A percentile compares a stretch with the other conserved stretches of the same genome.
These are phyloP conservation scores for Smittium culicis DNA, from an alignment of 371 early-diverging fungal species.

Conservation along the genomic window DNA sequence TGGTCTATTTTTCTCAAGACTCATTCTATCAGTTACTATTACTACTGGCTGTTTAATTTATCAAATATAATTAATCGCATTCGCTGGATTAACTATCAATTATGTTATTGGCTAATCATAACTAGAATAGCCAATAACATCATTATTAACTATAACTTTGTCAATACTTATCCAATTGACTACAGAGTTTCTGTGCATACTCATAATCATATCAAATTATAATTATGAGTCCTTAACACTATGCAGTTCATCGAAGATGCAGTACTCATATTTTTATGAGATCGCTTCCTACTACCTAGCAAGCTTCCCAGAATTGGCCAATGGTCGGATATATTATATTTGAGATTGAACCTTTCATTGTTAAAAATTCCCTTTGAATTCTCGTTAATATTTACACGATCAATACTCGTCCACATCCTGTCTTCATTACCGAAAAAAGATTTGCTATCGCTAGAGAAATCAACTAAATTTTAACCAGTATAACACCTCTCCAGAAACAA, in stretches of 20 bases:
- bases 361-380: background rate
- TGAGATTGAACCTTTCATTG: background rate
- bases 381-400: background rate
- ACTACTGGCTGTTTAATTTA: no score
- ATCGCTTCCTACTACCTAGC: background rate
- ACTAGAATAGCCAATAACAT: no score
- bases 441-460: background rate
- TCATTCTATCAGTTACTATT: no score
- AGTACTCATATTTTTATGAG: background rate
- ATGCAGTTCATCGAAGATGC: background rate
- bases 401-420: background rate
- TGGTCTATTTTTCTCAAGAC: no score
- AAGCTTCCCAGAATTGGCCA: background rate
- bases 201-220: no score
- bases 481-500: background rate
- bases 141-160: no score
- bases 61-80: no score
- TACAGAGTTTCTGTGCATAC: no score
- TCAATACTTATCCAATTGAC: no score
- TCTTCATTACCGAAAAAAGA: background rate
- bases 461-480: background rate
- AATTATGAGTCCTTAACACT: no score
- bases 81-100: no score
- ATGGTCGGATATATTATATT: background rate
- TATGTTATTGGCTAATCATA: no score